Percentiles rank a stretch among this genome's conserved stretches.
Evolutionary conservation across 2,329 filamentous ascomycete species (phyloP).

Genomic region (Talaromyces sp.): DNA sequence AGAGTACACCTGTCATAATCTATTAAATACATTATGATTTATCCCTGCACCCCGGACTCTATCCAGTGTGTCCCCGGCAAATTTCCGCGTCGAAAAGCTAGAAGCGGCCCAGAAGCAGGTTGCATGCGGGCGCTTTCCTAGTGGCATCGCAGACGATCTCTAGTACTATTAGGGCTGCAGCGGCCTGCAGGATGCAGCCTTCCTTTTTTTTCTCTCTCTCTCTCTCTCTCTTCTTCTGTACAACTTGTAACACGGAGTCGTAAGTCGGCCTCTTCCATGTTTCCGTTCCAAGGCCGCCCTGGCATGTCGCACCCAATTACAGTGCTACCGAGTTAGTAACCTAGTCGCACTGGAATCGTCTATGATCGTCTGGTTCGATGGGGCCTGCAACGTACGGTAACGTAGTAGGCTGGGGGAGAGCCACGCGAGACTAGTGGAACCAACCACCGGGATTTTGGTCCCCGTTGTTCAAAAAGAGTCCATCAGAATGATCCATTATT

Average conservation of each 20-base stretch:
- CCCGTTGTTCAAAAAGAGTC: background rate
- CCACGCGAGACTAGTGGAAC: background rate
- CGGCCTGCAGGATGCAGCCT: background rate
- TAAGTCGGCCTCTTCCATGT: background rate
- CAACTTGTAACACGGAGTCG: background rate
- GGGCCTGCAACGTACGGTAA: background rate
- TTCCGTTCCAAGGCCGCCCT: background rate
- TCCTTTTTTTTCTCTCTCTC: background rate
- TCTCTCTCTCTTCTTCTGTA: background rate
- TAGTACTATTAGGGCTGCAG: background rate
- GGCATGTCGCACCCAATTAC: background rate
- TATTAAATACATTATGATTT: no score
- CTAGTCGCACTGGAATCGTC: background rate
- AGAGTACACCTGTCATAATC: no score
- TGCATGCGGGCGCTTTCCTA: background rate
- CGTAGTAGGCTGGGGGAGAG: background rate
- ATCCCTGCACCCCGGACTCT: background rate
- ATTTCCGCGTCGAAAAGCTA: background rate
- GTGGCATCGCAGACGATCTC: background rate
- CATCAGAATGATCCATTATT: background rate
- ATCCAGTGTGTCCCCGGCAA: background rate
- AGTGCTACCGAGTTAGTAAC: background rate
- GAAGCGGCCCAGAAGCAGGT: background rate
- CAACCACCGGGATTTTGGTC: background rate
- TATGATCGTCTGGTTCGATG: background rate